Base-by-base conservation (phyloP, 192 early-diverging fungal species). In the Coemansia sp. region DNA sequence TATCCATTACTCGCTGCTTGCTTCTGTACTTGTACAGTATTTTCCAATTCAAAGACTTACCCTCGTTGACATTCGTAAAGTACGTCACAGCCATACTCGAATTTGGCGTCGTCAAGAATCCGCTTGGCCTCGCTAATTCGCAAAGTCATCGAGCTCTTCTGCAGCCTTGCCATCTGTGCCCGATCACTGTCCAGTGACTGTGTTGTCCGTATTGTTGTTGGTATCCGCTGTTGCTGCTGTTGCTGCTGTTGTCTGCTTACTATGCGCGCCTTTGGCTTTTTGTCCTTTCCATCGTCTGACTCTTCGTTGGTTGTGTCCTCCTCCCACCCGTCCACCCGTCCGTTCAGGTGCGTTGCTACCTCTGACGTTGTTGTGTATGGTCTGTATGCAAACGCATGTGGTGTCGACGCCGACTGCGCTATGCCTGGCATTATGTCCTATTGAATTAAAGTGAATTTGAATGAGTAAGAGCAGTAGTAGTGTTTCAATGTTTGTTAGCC, bases 41-140 rank as follows among this genome's bases (percentile, higher is more conserved):
- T 36, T 36, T 36, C 8, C 8, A 36, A 36, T 36, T 36, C 34
- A 5, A n/a, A n/a, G n/a, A n/a, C 67, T 57, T 74, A 79, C 76
- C 78, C 78, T 47, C 78, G 64, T 50, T 81, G 78, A 47, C 78
- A 75, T 50, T 81, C 78, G 20, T 65, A 71, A 36, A 81, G 52
- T 8, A 67, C 72, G 23, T 81, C 78, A 60, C 78, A 75, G 1
- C 66, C 52, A 47, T 75, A 81, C 37, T 81, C 78, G 57, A 58
- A 81, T 14, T 59, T 37, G 13, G 7, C 15, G 50, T 74, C 73
- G 45, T 81, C 73, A 13, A 81, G 59, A 20, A 81, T 55, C 25
- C 63, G 48, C 22, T 55, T 69, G 0, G 76, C 76, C 41, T 73
- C 67, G 4, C 61, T 25, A 11, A 79, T 56, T 20, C 76, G 61